Evolutionary conservation across 306 rosid genomes (phyloP), one percentile per base, ranked within the genome.

Genomic region (Quercus mongolica): DNA sequence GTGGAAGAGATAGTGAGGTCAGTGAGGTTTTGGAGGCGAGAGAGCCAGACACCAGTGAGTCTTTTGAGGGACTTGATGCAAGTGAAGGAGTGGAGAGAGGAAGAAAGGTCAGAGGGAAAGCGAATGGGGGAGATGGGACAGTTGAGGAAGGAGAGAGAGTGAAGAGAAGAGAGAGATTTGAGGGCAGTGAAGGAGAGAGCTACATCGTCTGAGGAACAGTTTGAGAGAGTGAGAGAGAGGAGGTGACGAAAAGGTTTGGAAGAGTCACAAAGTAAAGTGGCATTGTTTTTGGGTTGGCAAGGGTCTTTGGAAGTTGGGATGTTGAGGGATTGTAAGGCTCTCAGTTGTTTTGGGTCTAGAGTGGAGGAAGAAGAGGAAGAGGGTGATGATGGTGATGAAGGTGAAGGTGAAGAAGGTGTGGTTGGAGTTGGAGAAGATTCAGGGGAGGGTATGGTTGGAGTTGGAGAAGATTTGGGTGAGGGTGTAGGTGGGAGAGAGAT

Each of bases 181-280:
- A 95, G 97, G n/a, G 97, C 98, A 0, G 98, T 92, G 88, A 84
- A 92, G 83, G 99, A 94, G 71, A 94, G 86, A 14, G 94, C 88
- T 3, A 92, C 90, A 41, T 88, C 92, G 76, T 89, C 84, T 26
- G 94, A 5, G 26, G 72, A 88, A 82, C 97, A 94, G 84, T 94
- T 94, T 5, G 92, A 46, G 44, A 94, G 91, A 52, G 85, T 81
- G 28, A 94, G 92, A 7, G 93, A 85, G 76, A 90, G 71, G 77
- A 94, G 84, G 90, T 92, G 98, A 74, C 97, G 94, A 46, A 94
- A 94, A 51, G 98, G 98, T 56, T 78, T 87, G 21, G 90, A 72
- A 17, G 88, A 46, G 86, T 94, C 97, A 69, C 98, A 92, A 56
- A 81, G 26, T 1, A 79, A 25, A 1, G 97, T 90, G 84, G 88